Conservation (phyloP, 352 stramenopile genomes). For the Phytophthora cryptogea region DNA sequence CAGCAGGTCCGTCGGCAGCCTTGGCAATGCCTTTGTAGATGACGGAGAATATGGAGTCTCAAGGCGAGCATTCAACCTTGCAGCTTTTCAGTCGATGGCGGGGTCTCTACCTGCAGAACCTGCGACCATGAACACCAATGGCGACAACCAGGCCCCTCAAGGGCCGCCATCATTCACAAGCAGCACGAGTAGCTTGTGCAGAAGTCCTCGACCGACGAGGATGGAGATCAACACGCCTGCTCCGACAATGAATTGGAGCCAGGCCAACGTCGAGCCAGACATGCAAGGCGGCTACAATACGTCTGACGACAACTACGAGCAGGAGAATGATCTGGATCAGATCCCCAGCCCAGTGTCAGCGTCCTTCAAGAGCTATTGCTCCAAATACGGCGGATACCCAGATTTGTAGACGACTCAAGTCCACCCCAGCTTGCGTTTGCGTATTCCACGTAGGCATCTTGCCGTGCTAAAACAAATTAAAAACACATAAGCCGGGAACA, state of each 20-base stretch:
- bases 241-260: constrained; percentile 42
- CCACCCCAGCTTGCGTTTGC: not conserved
- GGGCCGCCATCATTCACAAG: constrained; percentile 35
- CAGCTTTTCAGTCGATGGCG: constrained; percentile 48
- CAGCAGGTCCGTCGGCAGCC: constrained; percentile 26
- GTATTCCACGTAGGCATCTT: constrained; percentile 4
- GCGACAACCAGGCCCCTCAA: constrained; percentile 17
- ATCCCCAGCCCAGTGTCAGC: constrained; percentile 36
- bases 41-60: constrained; percentile 36
- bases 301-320: constrained; percentile 18
- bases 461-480: constrained; percentile 24
- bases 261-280: constrained; percentile 36
- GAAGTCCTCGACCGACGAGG: constrained; percentile 24
- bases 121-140: constrained; percentile 19
- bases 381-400: constrained; percentile 85
- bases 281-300: constrained; percentile 15
- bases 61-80: constrained; percentile 55
- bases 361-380: constrained; percentile 84
- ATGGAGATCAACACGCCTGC: constrained; percentile 30
- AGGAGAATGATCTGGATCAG: constrained; percentile 25
- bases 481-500: constrained; percentile 26
- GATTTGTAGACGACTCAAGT: constrained; percentile 34
- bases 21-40: constrained; percentile 28
- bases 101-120: constrained; percentile 1
- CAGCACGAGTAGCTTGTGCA: constrained; percentile 28